Base-by-base conservation (phyloP, 2,329 filamentous ascomycete species). In the Basipetospora chlamydospora region DNA sequence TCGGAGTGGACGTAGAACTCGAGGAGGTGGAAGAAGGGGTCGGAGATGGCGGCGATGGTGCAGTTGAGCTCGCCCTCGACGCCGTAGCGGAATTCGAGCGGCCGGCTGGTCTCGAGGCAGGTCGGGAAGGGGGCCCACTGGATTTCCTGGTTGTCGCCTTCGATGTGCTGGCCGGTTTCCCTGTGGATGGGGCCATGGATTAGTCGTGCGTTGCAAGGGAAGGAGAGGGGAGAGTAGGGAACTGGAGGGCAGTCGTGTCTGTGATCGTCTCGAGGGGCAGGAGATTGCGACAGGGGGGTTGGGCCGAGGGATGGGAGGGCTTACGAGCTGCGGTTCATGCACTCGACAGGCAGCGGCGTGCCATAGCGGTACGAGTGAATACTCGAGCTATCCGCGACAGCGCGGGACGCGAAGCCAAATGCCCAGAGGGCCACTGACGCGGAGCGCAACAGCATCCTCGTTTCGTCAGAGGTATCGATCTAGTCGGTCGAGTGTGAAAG, bases 1-100 rank as follows among this genome's bases (percentile, higher is more conserved):
- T 98, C 90, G 63, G 81, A 86, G 67, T 96, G 90, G 56, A 96
- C 79, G 68, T 96, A 96, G 69, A 95, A 96, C 62, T 96, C 83
- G 62, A 88, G 78, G 35, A 88, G 71, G 59, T 90, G 83, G 66
- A 85, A 90, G 66, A 87, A 80, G 28, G 80, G 72, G 54, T 88
- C 83, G 49, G 71, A 68, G 48, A 88, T 67, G 59, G 82, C 70
- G 51, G 79, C 65, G 48, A 90, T 77, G 38, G 83, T 90, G 65
- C 83, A 90, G 62, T 88, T 88, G 47, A 84, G 60, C 54, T 93
- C 86, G 59, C 60, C 62, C 53, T 88, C 83, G 46, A 81, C 60
- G 54, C 87, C 87, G 62, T 94, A 96, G 55, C 74, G 70, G 54
- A 98, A 78, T 49, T 90, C 77, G 48, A 98, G 76, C 0, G 87